Evolutionary conservation across 208 protist species (phyloP).

Genomic region (Kentomonas sorsogonicus): DNA sequence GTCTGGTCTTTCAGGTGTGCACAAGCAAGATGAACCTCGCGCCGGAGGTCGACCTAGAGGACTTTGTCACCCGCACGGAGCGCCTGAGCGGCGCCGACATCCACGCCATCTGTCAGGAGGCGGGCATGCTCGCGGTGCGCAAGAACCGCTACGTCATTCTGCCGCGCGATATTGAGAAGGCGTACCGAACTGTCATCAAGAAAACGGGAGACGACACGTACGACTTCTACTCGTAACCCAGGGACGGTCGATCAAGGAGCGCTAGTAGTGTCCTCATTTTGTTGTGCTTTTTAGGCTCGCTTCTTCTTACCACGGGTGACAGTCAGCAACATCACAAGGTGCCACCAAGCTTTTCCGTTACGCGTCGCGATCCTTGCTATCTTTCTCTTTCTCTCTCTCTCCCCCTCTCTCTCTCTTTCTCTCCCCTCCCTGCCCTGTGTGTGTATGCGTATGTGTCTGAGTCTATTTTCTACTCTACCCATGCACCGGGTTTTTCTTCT

Average conservation of each 20-base stretch:
- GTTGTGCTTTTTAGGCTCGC: not conserved
- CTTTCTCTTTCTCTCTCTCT: constrained; percentile 16
- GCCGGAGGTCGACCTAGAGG: constrained; percentile 97
- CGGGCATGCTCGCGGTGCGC: constrained; percentile 99
- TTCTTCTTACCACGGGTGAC: not conserved
- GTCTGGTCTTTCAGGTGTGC: constrained; percentile 98
- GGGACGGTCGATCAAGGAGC: not conserved
- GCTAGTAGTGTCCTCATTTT: not conserved
- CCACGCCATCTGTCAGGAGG: constrained; percentile 97
- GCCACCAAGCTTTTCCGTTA: not conserved
- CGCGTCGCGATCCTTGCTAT: not conserved
- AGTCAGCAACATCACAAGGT: no score
- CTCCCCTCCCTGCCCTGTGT: constrained; percentile 10
- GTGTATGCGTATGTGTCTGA: not conserved
- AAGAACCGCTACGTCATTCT: constrained; percentile 99
- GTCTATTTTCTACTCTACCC: no score
- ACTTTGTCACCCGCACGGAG: constrained; percentile 95
- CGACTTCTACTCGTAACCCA: constrained; percentile 78
- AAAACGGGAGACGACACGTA: constrained; percentile 81
- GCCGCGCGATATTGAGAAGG: constrained; percentile 99
- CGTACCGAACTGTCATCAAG: constrained; percentile 88
- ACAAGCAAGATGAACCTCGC: constrained; percentile 98
- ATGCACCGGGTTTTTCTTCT: not conserved
- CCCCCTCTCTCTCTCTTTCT: constrained; percentile 15
- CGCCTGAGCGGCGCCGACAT: constrained; percentile 99